Percentiles rank a stretch among this genome's conserved stretches.
phyloP scores from a whole-genome alignment of 176 grass and related monocot species.

The Elymus sibiricus region DNA sequence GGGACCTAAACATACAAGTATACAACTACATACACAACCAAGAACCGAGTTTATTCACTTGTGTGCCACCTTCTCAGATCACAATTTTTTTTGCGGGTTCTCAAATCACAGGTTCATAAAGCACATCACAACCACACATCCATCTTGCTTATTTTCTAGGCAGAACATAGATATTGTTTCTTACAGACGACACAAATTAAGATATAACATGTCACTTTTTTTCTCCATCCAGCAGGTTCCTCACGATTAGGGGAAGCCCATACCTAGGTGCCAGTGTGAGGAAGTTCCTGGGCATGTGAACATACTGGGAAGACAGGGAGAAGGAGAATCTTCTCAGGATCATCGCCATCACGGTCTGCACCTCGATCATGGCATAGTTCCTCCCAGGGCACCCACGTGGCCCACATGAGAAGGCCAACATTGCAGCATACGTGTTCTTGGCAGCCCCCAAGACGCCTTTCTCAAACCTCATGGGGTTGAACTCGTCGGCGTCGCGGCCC shows the following conservation, averaged over 20 bases:
- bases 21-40: neutral
- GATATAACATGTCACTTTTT: neutral
- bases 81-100: neutral
- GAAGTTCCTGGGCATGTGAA: conserved; percentile 34
- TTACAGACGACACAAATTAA: neutral
- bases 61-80: neutral
- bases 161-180: neutral
- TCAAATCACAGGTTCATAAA: too few species aligned
- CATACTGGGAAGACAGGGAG: conserved; percentile 40
- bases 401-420: conserved; percentile 36
- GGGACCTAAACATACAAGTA: neutral
- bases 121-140: too few species aligned
- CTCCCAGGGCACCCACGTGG: conserved; percentile 47
- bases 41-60: neutral
- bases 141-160: neutral
- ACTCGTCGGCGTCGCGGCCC: conserved; percentile 47
- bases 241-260: too few species aligned
- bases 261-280: conserved; percentile 27
- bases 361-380: conserved; percentile 50
- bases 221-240: too few species aligned
- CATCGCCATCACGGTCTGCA: conserved; percentile 32
- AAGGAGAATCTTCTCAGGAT: conserved; percentile 54
- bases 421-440: conserved; percentile 22
- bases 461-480: conserved; percentile 56
- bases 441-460: conserved; percentile 32